Base-by-base conservation (phyloP, 2,329 filamentous ascomycete genomes). In the Ramularia endophylla region DNA sequence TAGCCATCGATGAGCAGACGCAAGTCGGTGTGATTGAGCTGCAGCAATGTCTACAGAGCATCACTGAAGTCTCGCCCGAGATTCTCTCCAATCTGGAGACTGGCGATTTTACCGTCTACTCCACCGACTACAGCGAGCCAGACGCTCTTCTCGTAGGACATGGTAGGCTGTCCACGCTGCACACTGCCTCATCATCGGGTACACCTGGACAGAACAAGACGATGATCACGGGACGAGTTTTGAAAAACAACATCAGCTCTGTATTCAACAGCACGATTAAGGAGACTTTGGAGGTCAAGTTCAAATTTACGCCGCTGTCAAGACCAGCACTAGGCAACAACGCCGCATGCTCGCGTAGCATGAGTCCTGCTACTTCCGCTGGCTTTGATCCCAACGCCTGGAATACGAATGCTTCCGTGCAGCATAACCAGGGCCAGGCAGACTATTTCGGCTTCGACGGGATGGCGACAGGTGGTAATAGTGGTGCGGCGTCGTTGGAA, bases 41-140 rank as follows among this genome's bases (percentile, higher is more conserved):
- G 40, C 83, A 83, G 53, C 83, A 83, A 48, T 97, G 92, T 65
- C 78, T 95, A 33, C 81, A 90, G 62, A 86, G 89, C 42, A 83
- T 98, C 54, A 74, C 80, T 18, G 68, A 73, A 36, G 77, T 79
- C 38, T 97, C 92, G 61, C 92, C 92, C 27, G 92, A 98, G 67
- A 75, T 98, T 33, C 71, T 88, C 34, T 78, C 79, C 59, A 72
- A 83, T 71, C 61, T 83, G 46, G 74, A 83, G 67, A 68, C 78
- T 64, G 58, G 57, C 19, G 89, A 98, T 67, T 98, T 92, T 67
- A 92, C 88, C n/a, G 81, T 98, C 42, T 98, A 98, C 66, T 88
- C 90, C 20, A 87, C 87, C 69, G 92, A 98, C 65, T 97, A 90
- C 64, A 95, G 92, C 9, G 92, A 98, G 66, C 85, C 86, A 50